Percentiles rank a stretch among this genome's conserved stretches.
phyloP scores from a whole-genome alignment of 2,329 filamentous ascomycete genomes.

The Neobulgaria alba region DNA sequence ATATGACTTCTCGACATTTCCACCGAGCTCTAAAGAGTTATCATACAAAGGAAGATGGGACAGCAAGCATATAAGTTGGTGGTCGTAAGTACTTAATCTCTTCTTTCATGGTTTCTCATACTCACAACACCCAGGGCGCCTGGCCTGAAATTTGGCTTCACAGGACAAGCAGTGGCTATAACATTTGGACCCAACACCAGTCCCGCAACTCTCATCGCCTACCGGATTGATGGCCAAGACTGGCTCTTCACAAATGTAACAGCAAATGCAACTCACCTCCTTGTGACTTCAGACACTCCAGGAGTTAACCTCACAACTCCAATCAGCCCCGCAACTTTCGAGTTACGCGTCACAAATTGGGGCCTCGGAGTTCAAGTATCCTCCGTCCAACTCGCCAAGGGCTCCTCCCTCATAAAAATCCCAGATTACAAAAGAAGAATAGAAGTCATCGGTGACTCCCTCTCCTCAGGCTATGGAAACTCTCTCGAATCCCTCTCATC shows the following conservation, averaged over 20 bases:
- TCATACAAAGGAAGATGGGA: slow-evolving; percentile 57
- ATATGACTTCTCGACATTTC: slow-evolving; percentile 40
- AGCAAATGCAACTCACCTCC: slow-evolving; percentile 44
- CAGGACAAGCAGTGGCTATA: slow-evolving; percentile 14
- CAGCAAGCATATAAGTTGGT: slow-evolving; percentile 50
- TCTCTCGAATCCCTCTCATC: too few relatives aligned
- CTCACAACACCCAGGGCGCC: slow-evolving; percentile 11
- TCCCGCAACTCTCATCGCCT: slow-evolving; percentile 41
- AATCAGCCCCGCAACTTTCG: slow-evolving; percentile 40
- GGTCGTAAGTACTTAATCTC: slow-evolving; percentile 43
- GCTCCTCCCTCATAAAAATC: slow-evolving; percentile 37
- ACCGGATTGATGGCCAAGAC: slow-evolving; percentile 48
- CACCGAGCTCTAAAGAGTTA: slow-evolving; percentile 43
- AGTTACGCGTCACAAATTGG: slow-evolving; percentile 54
- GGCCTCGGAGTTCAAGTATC: slow-evolving; percentile 49
- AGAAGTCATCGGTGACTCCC: slow-evolving; percentile 39
- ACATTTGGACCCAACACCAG: slow-evolving; percentile 22
- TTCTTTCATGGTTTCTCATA: not conserved
- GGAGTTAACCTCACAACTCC: slow-evolving; percentile 37
- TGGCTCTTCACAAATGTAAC: slow-evolving; percentile 56
- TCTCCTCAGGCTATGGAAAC: slow-evolving; percentile 46
- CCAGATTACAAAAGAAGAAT: slow-evolving; percentile 31
- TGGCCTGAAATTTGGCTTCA: slow-evolving; percentile 19
- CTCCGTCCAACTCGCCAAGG: slow-evolving; percentile 39
- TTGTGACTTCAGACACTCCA: slow-evolving; percentile 38